Evolutionary conservation across 805 yeast species (phyloP).

Genomic region (Metschnikowia colocasiae): DNA sequence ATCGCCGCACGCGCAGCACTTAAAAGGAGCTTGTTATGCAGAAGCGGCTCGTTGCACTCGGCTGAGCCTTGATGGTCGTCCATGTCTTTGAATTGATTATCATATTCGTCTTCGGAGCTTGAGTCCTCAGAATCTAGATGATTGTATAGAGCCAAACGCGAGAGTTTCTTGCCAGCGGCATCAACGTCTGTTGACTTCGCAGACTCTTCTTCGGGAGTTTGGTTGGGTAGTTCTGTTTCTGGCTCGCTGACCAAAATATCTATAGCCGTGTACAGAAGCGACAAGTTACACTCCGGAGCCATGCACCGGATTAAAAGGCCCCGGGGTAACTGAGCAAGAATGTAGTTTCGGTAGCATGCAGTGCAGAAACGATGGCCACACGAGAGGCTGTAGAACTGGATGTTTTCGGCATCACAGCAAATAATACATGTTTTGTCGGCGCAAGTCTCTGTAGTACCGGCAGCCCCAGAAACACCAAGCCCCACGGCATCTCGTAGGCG

Average conservation of each 20-base stretch:
- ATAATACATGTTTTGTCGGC: conserved; percentile 50
- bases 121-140: not conserved
- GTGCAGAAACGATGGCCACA: conserved; percentile 75
- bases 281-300: conserved; percentile 47
- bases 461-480: conserved; percentile 10
- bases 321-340: conserved; percentile 39
- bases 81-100: not conserved
- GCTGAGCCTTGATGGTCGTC: not conserved
- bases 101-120: conserved; percentile 4
- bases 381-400: conserved; percentile 45
- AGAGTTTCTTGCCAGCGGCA: not conserved
- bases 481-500: conserved; percentile 29
- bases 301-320: conserved; percentile 64
- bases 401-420: conserved; percentile 58
- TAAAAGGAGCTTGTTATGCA: conserved; percentile 11
- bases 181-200: not conserved
- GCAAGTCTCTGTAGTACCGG: not conserved
- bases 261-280: conserved; percentile 42
- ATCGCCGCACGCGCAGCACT: conserved; percentile 13
- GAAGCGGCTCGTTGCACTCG: conserved; percentile 9
- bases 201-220: not conserved
- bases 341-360: conserved; percentile 63
- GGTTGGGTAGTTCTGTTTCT: not conserved
- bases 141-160: not conserved
- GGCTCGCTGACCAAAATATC: conserved; percentile 12